These are phyloP conservation scores for Aspergillus sp. DNA, from an alignment of 2,329 filamentous ascomycete species.

Conservation along the genomic window DNA sequence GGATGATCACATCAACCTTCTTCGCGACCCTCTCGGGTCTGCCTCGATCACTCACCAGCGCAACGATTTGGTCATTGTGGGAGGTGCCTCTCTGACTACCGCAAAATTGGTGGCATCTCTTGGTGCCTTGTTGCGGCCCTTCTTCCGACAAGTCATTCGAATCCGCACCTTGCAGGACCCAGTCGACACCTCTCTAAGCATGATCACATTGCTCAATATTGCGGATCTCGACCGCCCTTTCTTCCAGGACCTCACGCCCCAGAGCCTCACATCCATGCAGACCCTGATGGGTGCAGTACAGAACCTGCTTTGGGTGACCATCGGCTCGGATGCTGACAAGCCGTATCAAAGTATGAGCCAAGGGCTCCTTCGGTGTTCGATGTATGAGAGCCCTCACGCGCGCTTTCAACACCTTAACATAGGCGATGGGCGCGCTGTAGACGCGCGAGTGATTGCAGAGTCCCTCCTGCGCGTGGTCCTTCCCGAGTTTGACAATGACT, in stretches of 20 bases:
- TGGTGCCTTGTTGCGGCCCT: not conserved
- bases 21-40: slow-evolving; percentile 19
- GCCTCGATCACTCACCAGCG: not conserved
- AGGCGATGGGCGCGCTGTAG: not conserved
- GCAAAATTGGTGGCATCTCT: not conserved
- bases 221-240: not conserved
- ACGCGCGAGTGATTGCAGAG: not conserved
- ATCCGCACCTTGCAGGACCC: not conserved
- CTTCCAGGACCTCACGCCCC: not conserved
- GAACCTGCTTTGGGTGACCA: not conserved
- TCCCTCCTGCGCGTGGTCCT: not conserved
- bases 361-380: not conserved
- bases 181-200: not conserved
- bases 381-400: not conserved
- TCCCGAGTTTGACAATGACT: not conserved
- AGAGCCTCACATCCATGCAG: not conserved
- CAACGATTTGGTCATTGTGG: slow-evolving; percentile 2
- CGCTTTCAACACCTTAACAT: not conserved
- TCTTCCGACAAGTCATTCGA: not conserved
- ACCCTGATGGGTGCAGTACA: not conserved
- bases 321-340: not conserved
- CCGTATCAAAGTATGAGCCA: not conserved
- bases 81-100: not conserved
- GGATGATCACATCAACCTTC: slow-evolving; percentile 17
- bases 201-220: not conserved